Conservation (phyloP, 1,139 yeast species). For the Yamadazyma triangularis region DNA sequence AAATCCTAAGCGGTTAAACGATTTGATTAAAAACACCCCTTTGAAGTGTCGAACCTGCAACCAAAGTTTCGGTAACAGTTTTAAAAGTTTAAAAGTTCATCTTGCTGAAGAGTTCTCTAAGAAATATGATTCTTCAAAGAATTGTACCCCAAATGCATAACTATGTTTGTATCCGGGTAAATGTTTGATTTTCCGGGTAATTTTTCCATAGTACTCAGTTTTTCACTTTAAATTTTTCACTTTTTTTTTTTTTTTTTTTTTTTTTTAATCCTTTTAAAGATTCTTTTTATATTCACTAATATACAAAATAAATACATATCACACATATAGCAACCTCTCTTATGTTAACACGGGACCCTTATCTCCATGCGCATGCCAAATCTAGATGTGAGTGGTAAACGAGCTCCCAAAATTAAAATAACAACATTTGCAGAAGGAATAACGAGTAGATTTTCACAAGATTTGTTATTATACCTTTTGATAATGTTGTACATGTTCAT, state of each 20-base stretch:
- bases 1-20: slow-evolving; percentile 18
- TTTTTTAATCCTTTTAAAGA: no score
- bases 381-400: slow-evolving; percentile 44
- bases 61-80: slow-evolving; percentile 39
- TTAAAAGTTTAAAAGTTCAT: slow-evolving; percentile 47
- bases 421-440: slow-evolving; percentile 39
- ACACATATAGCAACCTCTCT: no score
- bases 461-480: slow-evolving; percentile 25
- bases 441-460: background rate
- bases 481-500: slow-evolving; percentile 32
- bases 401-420: slow-evolving; percentile 35
- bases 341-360: slow-evolving; percentile 31
- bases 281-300: no score
- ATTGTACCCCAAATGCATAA: no score
- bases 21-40: slow-evolving; percentile 31
- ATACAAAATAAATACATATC: no score
- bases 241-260: no score
- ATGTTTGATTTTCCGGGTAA: no score
- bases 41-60: slow-evolving; percentile 50
- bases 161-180: no score
- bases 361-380: slow-evolving; percentile 42
- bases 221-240: no score
- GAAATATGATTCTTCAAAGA: slow-evolving; percentile 13
- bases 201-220: no score
- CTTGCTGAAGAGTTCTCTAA: slow-evolving; percentile 36